phyloP scores from a whole-genome alignment of 2,329 filamentous ascomycete genomes.

The Phyllosticta citrichinensis region DNA sequence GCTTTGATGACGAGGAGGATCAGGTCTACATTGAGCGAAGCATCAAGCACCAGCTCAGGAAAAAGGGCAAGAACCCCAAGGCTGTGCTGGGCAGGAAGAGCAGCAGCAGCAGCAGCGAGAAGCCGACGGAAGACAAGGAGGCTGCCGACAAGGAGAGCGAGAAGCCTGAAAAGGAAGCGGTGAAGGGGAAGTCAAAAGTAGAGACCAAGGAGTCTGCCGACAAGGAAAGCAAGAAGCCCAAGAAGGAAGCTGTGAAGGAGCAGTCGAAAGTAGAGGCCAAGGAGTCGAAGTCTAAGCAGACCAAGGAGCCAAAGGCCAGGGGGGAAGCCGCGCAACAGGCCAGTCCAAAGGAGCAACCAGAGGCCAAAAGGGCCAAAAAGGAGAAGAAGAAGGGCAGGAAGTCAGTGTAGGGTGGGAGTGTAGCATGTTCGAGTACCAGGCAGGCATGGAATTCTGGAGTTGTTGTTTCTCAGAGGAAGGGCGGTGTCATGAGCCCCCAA shows the following conservation, averaged over 20 bases:
- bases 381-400: constrained; percentile 9
- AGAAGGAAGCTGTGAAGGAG: constrained; percentile 10
- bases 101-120: background rate
- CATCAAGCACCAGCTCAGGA: constrained; percentile 31
- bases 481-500: background rate
- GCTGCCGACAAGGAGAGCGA: constrained; percentile 10
- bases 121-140: background rate
- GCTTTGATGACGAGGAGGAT: constrained; percentile 43
- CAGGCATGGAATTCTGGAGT: background rate
- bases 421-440: background rate
- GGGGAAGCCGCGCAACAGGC: constrained; percentile 9
- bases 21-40: constrained; percentile 37
- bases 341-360: constrained; percentile 13
- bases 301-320: background rate
- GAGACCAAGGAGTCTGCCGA: background rate
- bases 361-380: constrained; percentile 17
- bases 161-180: constrained; percentile 11
- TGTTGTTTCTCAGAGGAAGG: background rate
- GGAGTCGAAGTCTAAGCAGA: no score
- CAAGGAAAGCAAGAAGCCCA: constrained; percentile 4
- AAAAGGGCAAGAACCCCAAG: constrained; percentile 40
- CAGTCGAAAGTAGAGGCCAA: constrained; percentile 10
- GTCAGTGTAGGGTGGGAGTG: constrained; percentile 4
- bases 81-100: constrained; percentile 14
- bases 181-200: constrained; percentile 16